Conservation (phyloP, 768 basidiomycete species). For the Artomyces pyxidatus region DNA sequence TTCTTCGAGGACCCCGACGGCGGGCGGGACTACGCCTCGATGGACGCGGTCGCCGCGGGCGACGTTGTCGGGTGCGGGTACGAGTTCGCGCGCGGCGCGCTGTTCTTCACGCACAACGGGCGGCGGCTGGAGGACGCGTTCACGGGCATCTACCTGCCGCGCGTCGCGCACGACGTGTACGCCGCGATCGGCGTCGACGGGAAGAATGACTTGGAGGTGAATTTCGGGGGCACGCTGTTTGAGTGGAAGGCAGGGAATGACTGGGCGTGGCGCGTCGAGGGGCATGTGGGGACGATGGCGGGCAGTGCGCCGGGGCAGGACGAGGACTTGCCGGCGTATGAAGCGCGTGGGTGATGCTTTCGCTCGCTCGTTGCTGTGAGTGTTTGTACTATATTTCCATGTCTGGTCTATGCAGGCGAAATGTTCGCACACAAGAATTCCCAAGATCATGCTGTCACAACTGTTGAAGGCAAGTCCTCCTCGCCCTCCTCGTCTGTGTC, state of each 20-base stretch:
- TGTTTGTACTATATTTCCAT: too few species aligned
- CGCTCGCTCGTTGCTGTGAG: too few species aligned
- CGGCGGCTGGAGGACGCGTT: constrained; percentile 48
- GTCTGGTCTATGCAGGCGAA: too few species aligned
- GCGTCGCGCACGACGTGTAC: constrained; percentile 45
- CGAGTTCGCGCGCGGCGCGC: constrained; percentile 38
- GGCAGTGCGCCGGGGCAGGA: too few species aligned
- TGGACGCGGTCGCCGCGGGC: constrained; percentile 30
- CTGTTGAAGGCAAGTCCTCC: too few species aligned
- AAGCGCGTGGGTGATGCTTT: too few species aligned
- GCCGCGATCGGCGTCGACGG: constrained; percentile 57
- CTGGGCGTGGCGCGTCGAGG: constrained; percentile 57
- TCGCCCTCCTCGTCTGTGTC: too few species aligned
- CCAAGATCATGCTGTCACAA: too few species aligned
- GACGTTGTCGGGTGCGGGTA: constrained; percentile 61
- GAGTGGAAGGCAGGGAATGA: constrained; percentile 58
- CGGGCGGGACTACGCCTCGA: constrained; percentile 49
- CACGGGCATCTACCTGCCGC: constrained; percentile 48
- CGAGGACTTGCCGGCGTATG: too few species aligned
- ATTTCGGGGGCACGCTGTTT: constrained; percentile 57
- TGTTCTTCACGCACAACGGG: constrained; percentile 66
- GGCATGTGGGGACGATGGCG: constrained; percentile 54
- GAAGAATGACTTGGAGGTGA: constrained; percentile 46
- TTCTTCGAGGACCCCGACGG: constrained; percentile 65
- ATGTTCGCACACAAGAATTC: too few species aligned